Conservation (phyloP, 1,284 basidiomycete genomes). For the Pascua guehoae region DNA sequence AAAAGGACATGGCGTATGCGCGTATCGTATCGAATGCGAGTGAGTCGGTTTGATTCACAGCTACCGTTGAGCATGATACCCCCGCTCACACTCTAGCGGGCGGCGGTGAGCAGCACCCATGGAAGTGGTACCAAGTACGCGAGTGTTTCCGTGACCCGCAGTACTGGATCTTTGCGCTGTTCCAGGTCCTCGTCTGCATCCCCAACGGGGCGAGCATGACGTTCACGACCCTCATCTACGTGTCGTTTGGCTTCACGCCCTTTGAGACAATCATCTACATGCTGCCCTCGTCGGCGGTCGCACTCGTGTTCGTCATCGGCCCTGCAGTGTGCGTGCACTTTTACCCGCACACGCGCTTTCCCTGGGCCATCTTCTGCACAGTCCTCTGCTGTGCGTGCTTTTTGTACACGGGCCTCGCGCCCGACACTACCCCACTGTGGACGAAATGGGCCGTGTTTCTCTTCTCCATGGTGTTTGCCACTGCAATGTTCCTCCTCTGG, state of each 20-base stretch:
- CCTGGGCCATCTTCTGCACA: conserved; percentile 19
- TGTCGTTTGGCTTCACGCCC: conserved; percentile 21
- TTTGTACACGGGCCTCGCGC: conserved; percentile 24
- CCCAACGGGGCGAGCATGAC: conserved; percentile 25
- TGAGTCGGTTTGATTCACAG: conserved; percentile 1
- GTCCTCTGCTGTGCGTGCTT: conserved; percentile 18
- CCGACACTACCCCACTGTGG: conserved; percentile 16
- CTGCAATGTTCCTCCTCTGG: conserved; percentile 29
- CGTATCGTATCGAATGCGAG: conserved; percentile 20
- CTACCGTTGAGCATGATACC: conserved; percentile 14
- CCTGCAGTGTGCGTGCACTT: conserved; percentile 14
- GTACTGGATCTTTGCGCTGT: conserved; percentile 22
- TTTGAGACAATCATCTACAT: conserved; percentile 23
- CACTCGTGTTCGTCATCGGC: conserved; percentile 15
- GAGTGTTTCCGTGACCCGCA: conserved; percentile 31
- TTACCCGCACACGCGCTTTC: conserved; percentile 21
- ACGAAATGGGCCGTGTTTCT: conserved; percentile 23
- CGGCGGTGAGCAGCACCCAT: conserved; percentile 19
- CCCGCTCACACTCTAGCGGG: conserved; percentile 8
- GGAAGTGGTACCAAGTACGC: conserved; percentile 25
- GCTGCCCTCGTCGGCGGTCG: conserved; percentile 21
- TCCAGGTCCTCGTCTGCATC: conserved; percentile 22
- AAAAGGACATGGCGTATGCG: conserved; percentile 18
- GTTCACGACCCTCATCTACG: conserved; percentile 21
- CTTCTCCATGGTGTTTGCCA: conserved; percentile 16